Conservation (phyloP, 2,329 filamentous ascomycete species). For the Colletotrichum filicis region DNA sequence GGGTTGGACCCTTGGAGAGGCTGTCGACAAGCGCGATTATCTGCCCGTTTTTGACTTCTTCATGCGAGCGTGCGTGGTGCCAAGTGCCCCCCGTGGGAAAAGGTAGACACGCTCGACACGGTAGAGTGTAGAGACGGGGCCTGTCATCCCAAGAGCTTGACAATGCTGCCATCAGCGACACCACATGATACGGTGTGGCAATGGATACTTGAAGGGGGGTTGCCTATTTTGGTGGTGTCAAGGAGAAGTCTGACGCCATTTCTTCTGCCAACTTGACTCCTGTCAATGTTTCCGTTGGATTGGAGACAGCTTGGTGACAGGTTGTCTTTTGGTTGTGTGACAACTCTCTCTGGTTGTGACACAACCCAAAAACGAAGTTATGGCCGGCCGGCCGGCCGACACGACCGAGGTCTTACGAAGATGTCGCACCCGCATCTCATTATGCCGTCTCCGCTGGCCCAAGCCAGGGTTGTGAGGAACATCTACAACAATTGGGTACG, state of each 20-base stretch:
- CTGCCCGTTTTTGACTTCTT: conserved; percentile 12
- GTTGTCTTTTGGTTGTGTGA: conserved; percentile 10
- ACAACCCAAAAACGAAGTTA: conserved; percentile 1
- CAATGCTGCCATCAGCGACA: conserved; percentile 19
- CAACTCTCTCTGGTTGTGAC: neutral
- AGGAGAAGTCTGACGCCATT: conserved; percentile 28
- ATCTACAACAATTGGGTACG: neutral
- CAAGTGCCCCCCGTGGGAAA: neutral
- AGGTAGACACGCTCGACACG: neutral
- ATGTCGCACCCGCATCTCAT: neutral
- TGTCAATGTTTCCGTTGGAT: conserved; percentile 18
- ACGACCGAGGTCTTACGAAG: conserved; percentile 2
- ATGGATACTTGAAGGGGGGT: neutral
- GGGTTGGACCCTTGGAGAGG: conserved; percentile 6
- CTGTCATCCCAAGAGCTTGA: conserved; percentile 29
- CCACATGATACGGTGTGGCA: conserved; percentile 25
- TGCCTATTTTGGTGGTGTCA: conserved; percentile 17
- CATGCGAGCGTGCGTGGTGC: conserved; percentile 11
- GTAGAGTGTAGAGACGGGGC: neutral
- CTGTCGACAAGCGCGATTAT: neutral
- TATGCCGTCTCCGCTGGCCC: neutral
- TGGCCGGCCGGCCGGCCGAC: neutral
- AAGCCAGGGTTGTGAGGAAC: neutral
- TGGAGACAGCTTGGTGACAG: conserved; percentile 24
- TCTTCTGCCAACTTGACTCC: conserved; percentile 15